These are phyloP conservation scores for Alternaria sp. DNA, from an alignment of 2,329 filamentous ascomycete species.

Conservation along the genomic window DNA sequence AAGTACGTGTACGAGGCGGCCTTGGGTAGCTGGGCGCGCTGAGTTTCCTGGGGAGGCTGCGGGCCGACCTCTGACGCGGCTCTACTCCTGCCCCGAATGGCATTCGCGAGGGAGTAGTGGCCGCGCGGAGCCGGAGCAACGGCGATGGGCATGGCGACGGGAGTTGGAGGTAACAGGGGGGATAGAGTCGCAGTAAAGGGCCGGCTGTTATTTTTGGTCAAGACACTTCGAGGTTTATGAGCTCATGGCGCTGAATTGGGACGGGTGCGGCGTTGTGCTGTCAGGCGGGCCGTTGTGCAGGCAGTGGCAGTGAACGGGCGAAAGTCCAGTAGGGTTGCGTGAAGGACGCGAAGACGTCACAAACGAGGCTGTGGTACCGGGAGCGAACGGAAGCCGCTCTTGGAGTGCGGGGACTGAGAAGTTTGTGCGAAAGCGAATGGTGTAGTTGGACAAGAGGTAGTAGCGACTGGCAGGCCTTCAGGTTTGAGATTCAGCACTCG, in stretches of 20 bases:
- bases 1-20: constrained; percentile 55
- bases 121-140: constrained; percentile 42
- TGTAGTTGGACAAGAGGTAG: constrained; percentile 14
- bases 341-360: constrained; percentile 34
- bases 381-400: constrained; percentile 18
- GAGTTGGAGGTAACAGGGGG: constrained; percentile 5
- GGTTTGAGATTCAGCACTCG: constrained; percentile 22
- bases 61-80: constrained; percentile 45
- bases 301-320: constrained; percentile 12
- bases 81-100: constrained; percentile 42
- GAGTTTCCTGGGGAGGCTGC: constrained; percentile 32
- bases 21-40: constrained; percentile 46
- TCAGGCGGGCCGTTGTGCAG: constrained; percentile 29
- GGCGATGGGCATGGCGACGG: constrained; percentile 44
- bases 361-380: constrained; percentile 24
- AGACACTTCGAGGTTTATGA: constrained; percentile 19
- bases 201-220: constrained; percentile 2
- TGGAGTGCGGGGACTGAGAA: constrained; percentile 6
- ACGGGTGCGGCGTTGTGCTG: constrained; percentile 24
- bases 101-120: constrained; percentile 43
- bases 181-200: constrained; percentile 7
- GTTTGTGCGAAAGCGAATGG: constrained; percentile 15
- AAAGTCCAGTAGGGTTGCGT: background rate
- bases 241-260: constrained; percentile 32
- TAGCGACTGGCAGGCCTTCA: constrained; percentile 30